Conservation (phyloP, 176 grass and related monocot species). For the Eleusine indica region DNA sequence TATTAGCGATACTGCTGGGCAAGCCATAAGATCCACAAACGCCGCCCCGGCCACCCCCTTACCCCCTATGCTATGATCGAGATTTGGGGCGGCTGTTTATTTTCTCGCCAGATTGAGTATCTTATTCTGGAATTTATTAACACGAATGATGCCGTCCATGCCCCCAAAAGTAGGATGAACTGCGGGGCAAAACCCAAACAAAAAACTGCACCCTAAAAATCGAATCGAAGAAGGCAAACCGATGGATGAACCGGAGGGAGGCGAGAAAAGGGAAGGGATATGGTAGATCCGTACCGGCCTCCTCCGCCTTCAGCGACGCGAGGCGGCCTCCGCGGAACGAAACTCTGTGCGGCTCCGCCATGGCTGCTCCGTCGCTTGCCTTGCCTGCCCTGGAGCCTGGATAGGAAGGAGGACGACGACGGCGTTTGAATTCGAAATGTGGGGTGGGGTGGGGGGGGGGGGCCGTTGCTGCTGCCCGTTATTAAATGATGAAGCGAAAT, state of each 20-base stretch:
- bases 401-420: not conserved
- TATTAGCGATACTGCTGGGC: not conserved
- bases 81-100: not conserved
- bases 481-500: not conserved
- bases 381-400: not conserved
- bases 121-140: too few species aligned
- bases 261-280: not conserved
- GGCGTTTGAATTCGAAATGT: slow-evolving; percentile 55
- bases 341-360: slow-evolving; percentile 49
- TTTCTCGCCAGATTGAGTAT: not conserved
- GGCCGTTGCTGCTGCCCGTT: slow-evolving; percentile 20
- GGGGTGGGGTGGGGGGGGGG: slow-evolving; percentile 28
- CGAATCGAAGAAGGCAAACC: not conserved
- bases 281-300: slow-evolving; percentile 55
- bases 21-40: not conserved
- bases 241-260: not conserved
- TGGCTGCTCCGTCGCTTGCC: not conserved
- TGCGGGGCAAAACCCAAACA: not conserved
- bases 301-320: slow-evolving; percentile 70
- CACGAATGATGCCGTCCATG: not conserved
- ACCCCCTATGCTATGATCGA: not conserved
- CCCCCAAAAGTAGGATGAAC: not conserved
- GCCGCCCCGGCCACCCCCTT: not conserved
- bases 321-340: slow-evolving; percentile 80
- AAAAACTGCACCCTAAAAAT: not conserved